A percentile compares a stretch with the other conserved stretches of the same genome.
Conservation (phyloP, 768 basidiomycete species). For the Termitomyces sp. region DNA sequence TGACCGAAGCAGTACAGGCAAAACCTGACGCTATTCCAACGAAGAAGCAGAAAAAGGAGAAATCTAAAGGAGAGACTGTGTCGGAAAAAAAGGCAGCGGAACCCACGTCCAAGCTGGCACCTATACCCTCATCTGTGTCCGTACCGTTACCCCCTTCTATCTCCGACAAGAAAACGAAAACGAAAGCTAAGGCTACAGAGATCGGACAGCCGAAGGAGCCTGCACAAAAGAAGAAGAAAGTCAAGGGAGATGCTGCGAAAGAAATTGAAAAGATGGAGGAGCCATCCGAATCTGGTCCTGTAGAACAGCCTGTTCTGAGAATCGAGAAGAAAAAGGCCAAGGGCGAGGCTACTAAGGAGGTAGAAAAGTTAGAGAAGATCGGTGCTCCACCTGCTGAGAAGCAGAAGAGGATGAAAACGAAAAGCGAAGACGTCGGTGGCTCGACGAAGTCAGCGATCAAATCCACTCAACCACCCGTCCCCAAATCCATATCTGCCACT, state of each 20-base stretch:
- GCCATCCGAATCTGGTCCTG: background rate
- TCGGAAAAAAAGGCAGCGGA: conserved; percentile 1
- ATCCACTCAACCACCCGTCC: background rate
- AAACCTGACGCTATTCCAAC: conserved; percentile 1
- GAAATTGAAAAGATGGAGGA: background rate
- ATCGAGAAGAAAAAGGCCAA: conserved; percentile 8
- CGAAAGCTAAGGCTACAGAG: background rate
- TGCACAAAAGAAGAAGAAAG: conserved; percentile 1
- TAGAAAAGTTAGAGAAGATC: background rate
- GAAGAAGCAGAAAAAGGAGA: conserved; percentile 13
- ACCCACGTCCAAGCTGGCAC: background rate
- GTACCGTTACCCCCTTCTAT: background rate
- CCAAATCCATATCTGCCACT: conserved; percentile 9
- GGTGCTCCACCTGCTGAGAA: background rate
- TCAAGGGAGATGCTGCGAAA: background rate
- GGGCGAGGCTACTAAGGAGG: background rate
- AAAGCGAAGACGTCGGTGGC: background rate
- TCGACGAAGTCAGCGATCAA: background rate
- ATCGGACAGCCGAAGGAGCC: background rate
- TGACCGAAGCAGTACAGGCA: conserved; percentile 11
- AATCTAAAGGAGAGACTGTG: background rate
- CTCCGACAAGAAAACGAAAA: background rate
- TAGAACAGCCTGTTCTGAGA: background rate
- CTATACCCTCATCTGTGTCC: background rate
- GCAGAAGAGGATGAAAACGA: background rate